These are phyloP conservation scores for Pyrenochaeta sp. DNA, from an alignment of 2,329 filamentous ascomycete genomes.

Conservation along the genomic window DNA sequence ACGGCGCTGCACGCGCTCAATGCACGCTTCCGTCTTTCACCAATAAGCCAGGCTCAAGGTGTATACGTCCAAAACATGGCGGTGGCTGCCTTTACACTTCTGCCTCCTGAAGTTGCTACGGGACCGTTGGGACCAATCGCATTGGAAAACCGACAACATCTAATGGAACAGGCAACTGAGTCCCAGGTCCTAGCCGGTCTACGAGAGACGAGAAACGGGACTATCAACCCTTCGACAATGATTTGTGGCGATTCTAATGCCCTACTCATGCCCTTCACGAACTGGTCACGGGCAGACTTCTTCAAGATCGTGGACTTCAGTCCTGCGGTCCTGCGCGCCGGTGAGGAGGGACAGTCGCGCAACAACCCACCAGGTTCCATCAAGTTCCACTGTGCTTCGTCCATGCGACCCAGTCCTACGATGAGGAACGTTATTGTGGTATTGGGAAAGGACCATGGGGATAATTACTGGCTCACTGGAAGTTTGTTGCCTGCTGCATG, in stretches of 20 bases:
- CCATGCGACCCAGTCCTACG: constrained; percentile 8
- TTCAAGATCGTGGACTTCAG: constrained; percentile 29
- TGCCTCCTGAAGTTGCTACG: constrained; percentile 13
- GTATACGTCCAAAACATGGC: constrained; percentile 24
- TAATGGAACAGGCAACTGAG: constrained; percentile 25
- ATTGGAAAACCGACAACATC: constrained; percentile 17
- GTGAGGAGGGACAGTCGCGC: constrained; percentile 2
- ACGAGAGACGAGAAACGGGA: constrained; percentile 13
- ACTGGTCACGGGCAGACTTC: constrained; percentile 24
- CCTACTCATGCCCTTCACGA: constrained; percentile 18
- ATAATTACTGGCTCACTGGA: constrained; percentile 19
- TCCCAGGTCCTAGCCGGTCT: constrained; percentile 30
- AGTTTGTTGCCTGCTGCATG: constrained; percentile 15
- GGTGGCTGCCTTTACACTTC: constrained; percentile 16
- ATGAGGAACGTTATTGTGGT: constrained; percentile 19
- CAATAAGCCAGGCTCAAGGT: constrained; percentile 25
- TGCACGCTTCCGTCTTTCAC: constrained; percentile 44
- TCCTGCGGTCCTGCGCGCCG: constrained; percentile 17
- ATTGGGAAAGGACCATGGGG: constrained; percentile 19
- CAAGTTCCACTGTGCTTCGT: constrained; percentile 19
- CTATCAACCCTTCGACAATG: constrained; percentile 29
- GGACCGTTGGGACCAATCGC: constrained; percentile 25
- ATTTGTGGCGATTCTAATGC: constrained; percentile 14
- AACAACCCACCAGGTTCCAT: constrained; percentile 17
- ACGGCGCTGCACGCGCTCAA: constrained; percentile 54